phyloP scores from a whole-genome alignment of 140 eudicot species.

The Cichorium intybus region DNA sequence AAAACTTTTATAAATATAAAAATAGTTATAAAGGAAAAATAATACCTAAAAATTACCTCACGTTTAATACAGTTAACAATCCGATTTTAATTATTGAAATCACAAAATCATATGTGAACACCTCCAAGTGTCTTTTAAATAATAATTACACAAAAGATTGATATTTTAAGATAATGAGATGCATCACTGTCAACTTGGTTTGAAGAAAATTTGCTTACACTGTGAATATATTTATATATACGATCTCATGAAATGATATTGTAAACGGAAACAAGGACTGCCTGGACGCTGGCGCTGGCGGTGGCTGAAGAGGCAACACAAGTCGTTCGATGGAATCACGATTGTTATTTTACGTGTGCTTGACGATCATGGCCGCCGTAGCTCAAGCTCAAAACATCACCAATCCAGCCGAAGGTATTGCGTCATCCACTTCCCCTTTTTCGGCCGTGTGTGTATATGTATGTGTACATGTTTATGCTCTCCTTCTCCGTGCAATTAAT shows the following conservation, averaged over 20 bases:
- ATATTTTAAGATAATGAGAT: neutral
- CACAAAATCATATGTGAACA: too few relatives aligned
- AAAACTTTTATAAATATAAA: too few relatives aligned
- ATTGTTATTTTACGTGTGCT: conserved; percentile 10
- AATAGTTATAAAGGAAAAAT: too few relatives aligned
- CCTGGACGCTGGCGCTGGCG: too few relatives aligned
- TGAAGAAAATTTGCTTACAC: neutral
- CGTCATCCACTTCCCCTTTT: conserved; percentile 3
- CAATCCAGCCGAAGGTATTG: conserved; percentile 13
- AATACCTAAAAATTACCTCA: too few relatives aligned
- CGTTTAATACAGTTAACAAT: too few relatives aligned
- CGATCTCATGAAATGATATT: too few relatives aligned
- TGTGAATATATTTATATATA: neutral
- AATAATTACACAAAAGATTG: neutral
- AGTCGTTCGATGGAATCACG: neutral
- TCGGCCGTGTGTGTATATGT: too few relatives aligned
- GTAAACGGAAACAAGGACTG: neutral
- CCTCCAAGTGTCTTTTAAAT: too few relatives aligned
- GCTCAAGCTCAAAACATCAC: conserved; percentile 20
- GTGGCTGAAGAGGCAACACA: neutral
- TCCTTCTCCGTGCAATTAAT: too few relatives aligned
- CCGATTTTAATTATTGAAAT: too few relatives aligned
- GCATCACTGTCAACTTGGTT: neutral
- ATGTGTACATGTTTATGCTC: too few relatives aligned
- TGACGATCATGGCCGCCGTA: neutral